Evolutionary conservation across 768 basidiomycete species (phyloP), one percentile per base, ranked within the genome.

Genomic region (Boletales sp.): DNA sequence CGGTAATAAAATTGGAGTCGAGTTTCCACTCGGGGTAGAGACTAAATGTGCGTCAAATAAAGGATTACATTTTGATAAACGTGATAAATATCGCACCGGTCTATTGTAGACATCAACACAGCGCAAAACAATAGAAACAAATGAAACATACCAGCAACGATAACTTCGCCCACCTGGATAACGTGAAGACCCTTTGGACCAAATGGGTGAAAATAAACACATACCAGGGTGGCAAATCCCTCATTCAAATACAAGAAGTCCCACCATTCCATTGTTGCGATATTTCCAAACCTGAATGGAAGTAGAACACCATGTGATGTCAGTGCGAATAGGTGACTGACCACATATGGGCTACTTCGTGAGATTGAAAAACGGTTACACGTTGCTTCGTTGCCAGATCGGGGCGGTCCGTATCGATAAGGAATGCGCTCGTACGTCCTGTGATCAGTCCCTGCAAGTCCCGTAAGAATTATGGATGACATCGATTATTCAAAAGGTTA

Each of bases 221-320:
- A 50, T 55, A 87, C 88, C 72, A 93, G 66, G 4, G 90, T 91
- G 6, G 90, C 89, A 65, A 93, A 91, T 17, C 90, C 87, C 82
- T 90, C 87, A 54, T 88, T 90, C 50, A 90, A 70, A 67, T 88
- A 89, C 42, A 91, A 75, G 65, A 88, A 84, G 54, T 88, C 82
- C 89, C 90, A 93, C 90, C 90, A 92, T 60, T 82, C 81, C 92
- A 94, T 94, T 0, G 92, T 95, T 8, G 90, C 87, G 59, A 96
- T 87, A 64, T 95, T 86, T 19, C 93, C 94, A 59, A 94, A 95
- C 90, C 90, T 58, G 14, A 40, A 57, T 17, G 19, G n/a, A n/a
- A 42, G 18, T 75, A 55, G 28, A 47, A 15, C 17, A 40, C 34
- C 28, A 35, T 33, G 8, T 37, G 33, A 32, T 17, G 18, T 9